These are phyloP conservation scores for Botrytis deweyae DNA, from an alignment of 2,329 filamentous ascomycete genomes.

Conservation along the genomic window DNA sequence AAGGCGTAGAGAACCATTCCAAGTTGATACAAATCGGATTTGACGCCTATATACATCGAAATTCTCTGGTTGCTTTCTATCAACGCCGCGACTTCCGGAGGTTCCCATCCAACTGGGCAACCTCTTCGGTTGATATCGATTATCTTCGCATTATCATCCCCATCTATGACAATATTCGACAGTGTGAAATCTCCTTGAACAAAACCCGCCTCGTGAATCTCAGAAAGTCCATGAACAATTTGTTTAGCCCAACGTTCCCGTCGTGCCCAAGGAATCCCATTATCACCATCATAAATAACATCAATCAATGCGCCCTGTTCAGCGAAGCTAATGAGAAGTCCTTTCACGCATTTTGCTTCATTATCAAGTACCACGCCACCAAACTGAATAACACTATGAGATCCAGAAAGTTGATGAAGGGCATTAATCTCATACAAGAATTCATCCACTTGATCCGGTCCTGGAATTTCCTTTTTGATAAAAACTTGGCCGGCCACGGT, in stretches of 20 bases:
- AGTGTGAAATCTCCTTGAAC: constrained; percentile 97
- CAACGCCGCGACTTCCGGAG: constrained; percentile 81
- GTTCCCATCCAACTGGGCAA: constrained; percentile 98
- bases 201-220: constrained; percentile 94
- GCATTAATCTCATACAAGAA: constrained; percentile 98
- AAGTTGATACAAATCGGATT: constrained; percentile 92
- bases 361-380: constrained; percentile 88
- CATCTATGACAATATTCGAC: constrained; percentile 94
- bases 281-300: constrained; percentile 76
- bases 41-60: constrained; percentile 96
- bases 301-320: constrained; percentile 86
- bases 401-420: constrained; percentile 72
- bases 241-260: constrained; percentile 88
- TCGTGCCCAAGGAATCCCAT: constrained; percentile 62
- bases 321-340: constrained; percentile 84
- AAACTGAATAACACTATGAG: constrained; percentile 78
- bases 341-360: constrained; percentile 70
- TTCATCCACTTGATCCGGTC: constrained; percentile 91
- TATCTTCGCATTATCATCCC: constrained; percentile 82
- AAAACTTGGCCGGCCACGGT: constrained; percentile 64
- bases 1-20: constrained; percentile 95
- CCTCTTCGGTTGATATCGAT: constrained; percentile 97
- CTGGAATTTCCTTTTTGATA: constrained; percentile 98
- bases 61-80: constrained; percentile 88
- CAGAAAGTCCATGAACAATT: constrained; percentile 83